Evolutionary conservation across 2,329 filamentous ascomycete genomes (phyloP).

Genomic region (Myriosclerotinia curreyana): DNA sequence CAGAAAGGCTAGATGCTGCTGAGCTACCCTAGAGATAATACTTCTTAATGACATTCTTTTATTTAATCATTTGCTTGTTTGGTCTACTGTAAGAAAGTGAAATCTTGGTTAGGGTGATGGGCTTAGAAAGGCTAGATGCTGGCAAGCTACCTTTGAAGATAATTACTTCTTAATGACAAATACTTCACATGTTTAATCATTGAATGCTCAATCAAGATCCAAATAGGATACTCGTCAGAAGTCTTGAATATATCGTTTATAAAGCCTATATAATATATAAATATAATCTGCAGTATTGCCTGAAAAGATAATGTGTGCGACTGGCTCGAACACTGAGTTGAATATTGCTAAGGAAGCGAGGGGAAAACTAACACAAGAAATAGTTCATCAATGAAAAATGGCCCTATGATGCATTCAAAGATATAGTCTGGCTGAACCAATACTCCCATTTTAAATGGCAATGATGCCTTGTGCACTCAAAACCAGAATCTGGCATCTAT

Average conservation of each 20-base stretch:
- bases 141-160: neutral
- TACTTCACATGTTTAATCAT: too few relatives aligned
- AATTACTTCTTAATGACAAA: slow-evolving; percentile 12
- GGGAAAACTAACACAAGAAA: neutral
- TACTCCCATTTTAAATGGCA: slow-evolving; percentile 23
- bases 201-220: too few relatives aligned
- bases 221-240: too few relatives aligned
- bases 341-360: neutral
- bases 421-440: slow-evolving; percentile 25
- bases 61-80: neutral
- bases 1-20: slow-evolving; percentile 11
- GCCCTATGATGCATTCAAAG: slow-evolving; percentile 1
- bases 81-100: slow-evolving; percentile 6
- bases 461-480: slow-evolving; percentile 15
- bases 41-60: slow-evolving; percentile 16
- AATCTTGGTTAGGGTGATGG: neutral
- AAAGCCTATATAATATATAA: too few relatives aligned
- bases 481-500: slow-evolving; percentile 16
- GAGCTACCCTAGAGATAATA: neutral
- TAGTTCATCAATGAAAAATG: neutral
- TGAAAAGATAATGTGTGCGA: too few relatives aligned
- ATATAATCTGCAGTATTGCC: too few relatives aligned
- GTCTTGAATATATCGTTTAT: too few relatives aligned
- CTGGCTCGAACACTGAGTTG: too few relatives aligned
- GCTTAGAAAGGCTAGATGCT: slow-evolving; percentile 14